Base-by-base conservation (phyloP, 306 rosid genomes). In the Glycine tomentella region DNA sequence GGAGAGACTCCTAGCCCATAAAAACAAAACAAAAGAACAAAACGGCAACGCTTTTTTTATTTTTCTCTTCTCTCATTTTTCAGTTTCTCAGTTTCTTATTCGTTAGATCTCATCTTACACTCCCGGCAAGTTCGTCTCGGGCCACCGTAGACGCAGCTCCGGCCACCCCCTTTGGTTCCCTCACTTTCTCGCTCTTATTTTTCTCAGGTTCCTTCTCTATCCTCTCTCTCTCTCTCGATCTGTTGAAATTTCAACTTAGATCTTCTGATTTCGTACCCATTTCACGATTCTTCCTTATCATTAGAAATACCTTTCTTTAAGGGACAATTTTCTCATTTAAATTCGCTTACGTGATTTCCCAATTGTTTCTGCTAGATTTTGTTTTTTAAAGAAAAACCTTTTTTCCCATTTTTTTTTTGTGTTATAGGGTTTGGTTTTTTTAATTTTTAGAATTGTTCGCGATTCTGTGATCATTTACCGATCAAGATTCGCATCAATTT, bases 191-290 rank as follows among this genome's bases (percentile, higher is more conserved):
- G 40, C 66, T 63, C 52, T 56, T 48, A 7, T 15, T 12, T 48
- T 12, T 42, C 25, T 12, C 62, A 72, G 88, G 85, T 81, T 0
- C 34, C 34, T 12, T 55, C 31, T 52, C 48, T 34, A 34, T 51
- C 1, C 36, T 62, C 75, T 31, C 46, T 51, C 17, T 51, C 69
- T 72, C 31, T 78, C 58, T 63, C 34, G 69, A 81, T 77, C 78
- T 66, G 49, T 72, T 72, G 0, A 72, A 44, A 33, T 85, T 72
- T 59, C 77, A 11, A 7, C 36, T 66, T 59, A 66, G 78, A 66
- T 85, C 86, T 83, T 77, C 71, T 44, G 75, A 64, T 83, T 72
- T 45, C 44, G 20, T 51, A 49, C 45, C 74, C 81, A 9, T 63
- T 57, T 53, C 17, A 13, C 7, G n/a, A 9, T 76, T 34, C 64